Percentiles rank a stretch among this genome's conserved stretches.
These are phyloP conservation scores for Aurantiochytrium sp. DNA, from an alignment of 108 stramenopile species.

Conservation along the genomic window DNA sequence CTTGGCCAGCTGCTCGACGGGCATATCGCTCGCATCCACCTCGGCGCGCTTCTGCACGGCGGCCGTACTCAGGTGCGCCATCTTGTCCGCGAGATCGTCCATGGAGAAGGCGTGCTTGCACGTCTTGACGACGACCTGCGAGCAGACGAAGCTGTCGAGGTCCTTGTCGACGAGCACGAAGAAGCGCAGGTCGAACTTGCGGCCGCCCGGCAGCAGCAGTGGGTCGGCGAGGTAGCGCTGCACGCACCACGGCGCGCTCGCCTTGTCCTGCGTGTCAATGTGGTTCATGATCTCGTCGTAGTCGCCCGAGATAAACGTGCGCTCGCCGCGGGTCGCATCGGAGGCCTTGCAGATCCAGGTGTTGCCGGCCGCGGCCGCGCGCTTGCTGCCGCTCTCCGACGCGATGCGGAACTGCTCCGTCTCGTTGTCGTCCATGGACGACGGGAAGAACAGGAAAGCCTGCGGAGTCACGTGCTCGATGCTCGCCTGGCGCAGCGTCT, in stretches of 20 bases:
- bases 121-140: not conserved
- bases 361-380: not conserved
- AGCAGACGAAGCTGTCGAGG: not conserved
- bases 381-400: not conserved
- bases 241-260: not conserved
- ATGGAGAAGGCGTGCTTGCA: not conserved
- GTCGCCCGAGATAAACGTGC: not conserved
- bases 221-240: not conserved
- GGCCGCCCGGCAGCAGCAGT: not conserved
- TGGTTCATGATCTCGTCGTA: conserved; percentile 9
- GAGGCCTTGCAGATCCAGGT: not conserved
- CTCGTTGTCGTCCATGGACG: conserved; percentile 26
- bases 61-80: not conserved
- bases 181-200: conserved; percentile 32
- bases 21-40: not conserved
- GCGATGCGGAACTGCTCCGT: conserved; percentile 26
- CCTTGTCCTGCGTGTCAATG: not conserved
- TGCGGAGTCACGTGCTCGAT: not conserved
- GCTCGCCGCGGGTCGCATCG: conserved; percentile 14
- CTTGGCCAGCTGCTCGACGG: not conserved
- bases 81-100: not conserved
- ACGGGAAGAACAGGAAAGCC: conserved; percentile 1
- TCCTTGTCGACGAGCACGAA: conserved; percentile 6
- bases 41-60: not conserved
- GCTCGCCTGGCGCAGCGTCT: not conserved